Base-by-base conservation (phyloP, 306 rosid genomes). In the Arachis stenosperma region DNA sequence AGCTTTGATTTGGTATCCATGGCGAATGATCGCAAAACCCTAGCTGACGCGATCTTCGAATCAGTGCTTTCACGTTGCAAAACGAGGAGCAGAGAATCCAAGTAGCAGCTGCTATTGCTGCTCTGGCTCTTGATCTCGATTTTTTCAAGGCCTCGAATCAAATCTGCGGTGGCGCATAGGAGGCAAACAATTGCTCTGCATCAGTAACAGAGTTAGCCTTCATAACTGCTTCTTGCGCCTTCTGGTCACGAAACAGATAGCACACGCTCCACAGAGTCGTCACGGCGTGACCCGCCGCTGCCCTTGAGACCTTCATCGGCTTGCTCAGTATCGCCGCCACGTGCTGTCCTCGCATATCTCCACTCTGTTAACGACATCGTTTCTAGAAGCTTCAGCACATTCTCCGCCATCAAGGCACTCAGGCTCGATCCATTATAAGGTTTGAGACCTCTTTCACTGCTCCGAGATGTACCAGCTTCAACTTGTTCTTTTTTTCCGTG, bases 181-280 rank as follows among this genome's bases (percentile, higher is more conserved):
- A 0, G 89, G 85, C n/a, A 96, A 73, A 75, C 98, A 94, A 80
- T 94, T 88, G 51, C 93, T 91, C 85, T 94, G 99, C 95, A 94
- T 91, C 72, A 94, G 62, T 63, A 94, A 87, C 75, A 94, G 75
- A 33, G 2, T 94, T 90, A 0, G 96, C 95, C 62, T 78, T 81
- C 2, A 86, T 85, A 55, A 90, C 90, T 3, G 88, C 84, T 47
- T 90, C 92, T 27, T 85, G 94, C 8, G 97, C 96, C 65, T 71
- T 82, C 63, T 84, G 76, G 61, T 88, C 92, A 2, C 97, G 69
- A 71, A 88, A 88, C 62, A 90, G 54, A 71, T 88, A 91, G 6
- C 97, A 94, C 11, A 94, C 86, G 47, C 97, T 88, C 99, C 99
- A 94, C 30, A 94, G 85, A 41, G 86, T 87, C 67, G 95, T 86